phyloP scores from a whole-genome alignment of 257 asterid species.

The Solanum chiquidenum region DNA sequence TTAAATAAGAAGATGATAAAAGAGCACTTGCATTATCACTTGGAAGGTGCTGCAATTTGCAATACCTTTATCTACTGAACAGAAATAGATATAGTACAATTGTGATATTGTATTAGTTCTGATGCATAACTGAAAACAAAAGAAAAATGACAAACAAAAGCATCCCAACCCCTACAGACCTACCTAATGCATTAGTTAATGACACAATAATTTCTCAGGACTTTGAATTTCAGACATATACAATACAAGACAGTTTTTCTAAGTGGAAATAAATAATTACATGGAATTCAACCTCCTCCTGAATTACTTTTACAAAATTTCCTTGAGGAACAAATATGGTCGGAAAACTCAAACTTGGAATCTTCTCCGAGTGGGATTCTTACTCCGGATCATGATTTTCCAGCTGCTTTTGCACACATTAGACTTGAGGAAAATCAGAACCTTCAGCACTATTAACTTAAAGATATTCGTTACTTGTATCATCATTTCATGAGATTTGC shows the following conservation, averaged over 20 bases:
- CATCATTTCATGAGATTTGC: neutral
- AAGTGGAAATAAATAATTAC: neutral
- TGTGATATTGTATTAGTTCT: neutral
- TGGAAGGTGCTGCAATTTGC: neutral
- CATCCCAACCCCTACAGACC: neutral
- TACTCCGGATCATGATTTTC: neutral
- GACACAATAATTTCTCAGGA: neutral
- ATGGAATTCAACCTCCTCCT: neutral
- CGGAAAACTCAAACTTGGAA: neutral
- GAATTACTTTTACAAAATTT: neutral
- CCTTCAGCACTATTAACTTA: neutral
- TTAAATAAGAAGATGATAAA: neutral
- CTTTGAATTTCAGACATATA: neutral
- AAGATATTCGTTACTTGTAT: neutral
- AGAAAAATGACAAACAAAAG: neutral
- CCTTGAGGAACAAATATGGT: neutral
- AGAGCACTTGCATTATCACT: neutral
- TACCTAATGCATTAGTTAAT: neutral
- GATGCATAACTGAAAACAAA: neutral
- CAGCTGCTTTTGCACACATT: neutral
- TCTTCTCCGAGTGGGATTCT: neutral
- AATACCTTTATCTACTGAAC: neutral
- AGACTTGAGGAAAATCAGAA: neutral
- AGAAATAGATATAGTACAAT: neutral
- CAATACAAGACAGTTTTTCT: neutral